Base-by-base conservation (phyloP, 1,284 basidiomycete genomes). In the Ustilago trichophora region DNA sequence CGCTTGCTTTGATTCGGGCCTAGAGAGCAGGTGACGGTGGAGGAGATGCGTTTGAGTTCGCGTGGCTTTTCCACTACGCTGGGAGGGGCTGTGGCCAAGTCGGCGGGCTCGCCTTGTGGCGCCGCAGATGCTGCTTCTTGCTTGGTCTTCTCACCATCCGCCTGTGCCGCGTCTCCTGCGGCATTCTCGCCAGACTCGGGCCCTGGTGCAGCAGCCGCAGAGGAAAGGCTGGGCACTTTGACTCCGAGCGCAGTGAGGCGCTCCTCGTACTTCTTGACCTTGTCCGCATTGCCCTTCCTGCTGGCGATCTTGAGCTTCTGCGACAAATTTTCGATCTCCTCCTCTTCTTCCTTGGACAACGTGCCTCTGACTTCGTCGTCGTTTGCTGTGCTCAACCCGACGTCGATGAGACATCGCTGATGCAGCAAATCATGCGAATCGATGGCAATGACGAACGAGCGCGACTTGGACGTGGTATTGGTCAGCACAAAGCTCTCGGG, bases 291-390 rank as follows among this genome's bases (percentile, higher is more conserved):
- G 35, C 83, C 83, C 72, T 85, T 85, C 44, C 85, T 72, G 45
- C 76, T 72, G 0, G 83, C 84, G 42, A 85, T 85, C 77, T 85
- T 85, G 59, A 85, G 80, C 75, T 85, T 85, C 60, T 85, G 85
- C 25, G 83, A 75, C 44, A 85, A 69, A 34, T 77, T 82, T 75
- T 85, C 85, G 4, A 85, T 80, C 72, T 85, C 85, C 59, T 85
- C 84, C 64, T 85, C 84, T 51, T 85, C 84, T 22, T 77, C 80
- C 52, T 83, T 82, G n/a, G 82, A 81, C 49, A 85, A 73, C 3
- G 81, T 81, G 27, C 83, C 82, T 19, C 63, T 49, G 22, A 82
- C 78, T 45, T 83, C 83, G 12, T 75, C 59, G 22, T 78, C 77
- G 27, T 48, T 56, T n/a, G 71, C 57, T 26, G 52, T 60, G 19